Base-by-base conservation (phyloP, 1,284 basidiomycete species). In the Ganoderma resinaceum region DNA sequence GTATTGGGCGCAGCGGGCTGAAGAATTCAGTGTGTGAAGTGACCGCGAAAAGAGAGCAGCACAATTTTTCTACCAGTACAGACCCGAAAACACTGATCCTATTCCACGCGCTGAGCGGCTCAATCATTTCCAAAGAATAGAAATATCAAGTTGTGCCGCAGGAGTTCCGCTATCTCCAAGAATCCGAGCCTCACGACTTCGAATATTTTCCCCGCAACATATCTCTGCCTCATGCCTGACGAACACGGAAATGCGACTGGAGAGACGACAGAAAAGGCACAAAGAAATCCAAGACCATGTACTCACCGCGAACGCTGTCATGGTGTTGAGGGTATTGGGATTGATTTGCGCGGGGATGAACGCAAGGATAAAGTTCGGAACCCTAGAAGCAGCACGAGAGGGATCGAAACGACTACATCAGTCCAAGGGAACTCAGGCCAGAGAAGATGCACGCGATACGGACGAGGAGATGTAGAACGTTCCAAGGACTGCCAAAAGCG, bases 381-480 rank as follows among this genome's bases (percentile, higher is more conserved):
- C 88, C 53, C 94, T 95, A 78, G 26, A 35, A 7, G 33, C 2
- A 8, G 57, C 42, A 65, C 52, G 38, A 43, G 16, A 37, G 23
- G 29, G 16, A 33, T 37, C 3, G 31, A 38, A 43, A 57, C 16
- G 33, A 26, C 23, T 37, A 11, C 70, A 73, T 76, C 64, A 74
- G 68, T 66, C 65, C 14, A 70, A 62, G 61, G 63, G 58, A 43
- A 59, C 35, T 61, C 5, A 49, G 61, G 37, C 69, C 59, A 84
- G 42, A 23, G 26, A 55, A 57, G 59, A 55, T 40, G 35, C 43
- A 62, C 53, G 61, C 40, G 60, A 52, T 66, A 78, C 93, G 78
- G 76, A 95, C 94, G 95, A 96, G 85, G 93, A 95, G 79, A 96
- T 96, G 83, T 96, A 96, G 84, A 96, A 95, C 38, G 95, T 96